Evolutionary conservation across 2,329 filamentous ascomycete species (phyloP), one percentile per base, ranked within the genome.

Genomic region (Diaporthe helianthi): DNA sequence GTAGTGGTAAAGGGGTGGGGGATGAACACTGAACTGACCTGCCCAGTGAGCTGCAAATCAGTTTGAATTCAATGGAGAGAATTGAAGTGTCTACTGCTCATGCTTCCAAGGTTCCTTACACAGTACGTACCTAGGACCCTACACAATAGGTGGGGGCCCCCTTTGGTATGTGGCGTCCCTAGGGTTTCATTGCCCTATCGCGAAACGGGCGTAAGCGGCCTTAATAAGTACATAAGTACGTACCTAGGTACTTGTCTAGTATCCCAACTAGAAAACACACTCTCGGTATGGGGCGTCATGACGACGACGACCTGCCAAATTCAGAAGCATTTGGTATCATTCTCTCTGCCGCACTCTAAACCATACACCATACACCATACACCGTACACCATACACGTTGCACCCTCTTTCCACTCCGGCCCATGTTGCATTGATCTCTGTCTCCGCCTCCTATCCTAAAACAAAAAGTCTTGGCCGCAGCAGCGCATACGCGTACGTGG

Each of bases 241-340:
- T n/a, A n/a, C n/a, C n/a, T n/a, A n/a, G n/a, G n/a, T n/a, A n/a
- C n/a, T n/a, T n/a, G n/a, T n/a, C n/a, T n/a, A n/a, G n/a, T n/a
- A n/a, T n/a, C n/a, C n/a, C n/a, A n/a, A n/a, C n/a, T n/a, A n/a
- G n/a, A n/a, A n/a, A n/a, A n/a, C n/a, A n/a, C n/a, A n/a, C n/a
- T n/a, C n/a, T n/a, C n/a, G n/a, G n/a, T 22, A 29, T 46, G 64
- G 52, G 36, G 51, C 41, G 47, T 46, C 41, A 69, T 69, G 68
- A 69, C 68, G 68, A 68, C 65, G 58, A 68, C 69, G 36, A 70
- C 51, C 53, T 68, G 68, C 63, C 68, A 44, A 29, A 67, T 46
- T 13, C 15, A 61, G 63, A 38, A 55, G 31, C n/a, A 15, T 19
- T 15, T 47, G 31, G 49, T 31, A 60, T 17, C 4, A 44, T 46